Conservation (phyloP, 768 basidiomycete genomes). For the Lepiota venenata region DNA sequence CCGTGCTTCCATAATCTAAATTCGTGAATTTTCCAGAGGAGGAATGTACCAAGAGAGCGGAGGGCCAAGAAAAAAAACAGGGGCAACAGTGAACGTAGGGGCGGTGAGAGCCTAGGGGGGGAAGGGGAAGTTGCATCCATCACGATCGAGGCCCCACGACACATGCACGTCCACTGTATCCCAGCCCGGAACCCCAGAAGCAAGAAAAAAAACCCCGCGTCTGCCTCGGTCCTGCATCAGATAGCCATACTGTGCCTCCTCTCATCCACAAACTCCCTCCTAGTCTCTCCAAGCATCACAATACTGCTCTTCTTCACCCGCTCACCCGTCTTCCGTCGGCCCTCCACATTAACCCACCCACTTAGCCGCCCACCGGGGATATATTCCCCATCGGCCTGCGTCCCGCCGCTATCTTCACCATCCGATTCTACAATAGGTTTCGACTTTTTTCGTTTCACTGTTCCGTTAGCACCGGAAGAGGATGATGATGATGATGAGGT, state of each 20-base stretch:
- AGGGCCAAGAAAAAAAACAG: background rate
- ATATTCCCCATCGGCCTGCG: constrained; percentile 70
- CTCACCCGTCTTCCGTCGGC: constrained; percentile 41
- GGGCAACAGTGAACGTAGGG: background rate
- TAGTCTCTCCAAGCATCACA: constrained; percentile 26
- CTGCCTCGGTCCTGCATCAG: constrained; percentile 26
- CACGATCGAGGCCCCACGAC: too few species aligned
- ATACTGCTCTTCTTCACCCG: constrained; percentile 23
- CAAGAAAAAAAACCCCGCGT: too few species aligned
- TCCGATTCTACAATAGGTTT: constrained; percentile 46
- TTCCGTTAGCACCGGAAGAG: constrained; percentile 19
- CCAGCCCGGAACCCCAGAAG: too few species aligned
- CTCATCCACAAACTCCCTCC: constrained; percentile 45
- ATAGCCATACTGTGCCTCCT: constrained; percentile 69
- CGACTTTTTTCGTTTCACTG: constrained; percentile 51
- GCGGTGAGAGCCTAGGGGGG: too few species aligned
- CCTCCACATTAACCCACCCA: constrained; percentile 55
- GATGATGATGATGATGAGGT: constrained; percentile 22
- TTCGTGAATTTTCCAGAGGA: background rate
- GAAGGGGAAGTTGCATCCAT: too few species aligned
- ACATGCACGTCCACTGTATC: too few species aligned
- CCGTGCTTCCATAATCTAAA: background rate
- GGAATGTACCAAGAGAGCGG: background rate
- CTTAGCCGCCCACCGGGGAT: constrained; percentile 26
- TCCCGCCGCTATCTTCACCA: constrained; percentile 61